A percentile compares a stretch with the other conserved stretches of the same genome.
These are phyloP conservation scores for Crataegus laevigata DNA, from an alignment of 306 rosid species.

Conservation along the genomic window DNA sequence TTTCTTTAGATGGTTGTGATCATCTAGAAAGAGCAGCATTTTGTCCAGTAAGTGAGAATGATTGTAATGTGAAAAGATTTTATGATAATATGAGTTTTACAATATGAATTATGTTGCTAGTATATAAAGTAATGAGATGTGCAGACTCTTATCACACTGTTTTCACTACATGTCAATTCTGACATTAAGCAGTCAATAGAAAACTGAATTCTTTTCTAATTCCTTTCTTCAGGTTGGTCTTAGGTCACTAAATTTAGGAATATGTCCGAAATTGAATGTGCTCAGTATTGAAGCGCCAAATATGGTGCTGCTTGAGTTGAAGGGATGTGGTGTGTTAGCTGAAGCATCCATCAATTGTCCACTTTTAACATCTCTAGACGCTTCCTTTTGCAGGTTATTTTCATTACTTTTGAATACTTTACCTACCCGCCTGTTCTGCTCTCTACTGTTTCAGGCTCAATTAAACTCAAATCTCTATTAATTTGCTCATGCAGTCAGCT, in stretches of 20 bases:
- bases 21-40: slow-evolving; percentile 82
- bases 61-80: neutral
- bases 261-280: slow-evolving; percentile 78
- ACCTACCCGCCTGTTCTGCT: neutral
- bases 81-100: neutral
- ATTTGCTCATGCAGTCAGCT: slow-evolving; percentile 62
- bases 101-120: neutral
- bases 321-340: slow-evolving; percentile 91
- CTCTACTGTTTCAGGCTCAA: neutral
- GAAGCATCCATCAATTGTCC: slow-evolving; percentile 92
- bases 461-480: slow-evolving; percentile 20
- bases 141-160: neutral
- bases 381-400: slow-evolving; percentile 92
- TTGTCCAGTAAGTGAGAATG: slow-evolving; percentile 67
- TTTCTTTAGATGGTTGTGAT: slow-evolving; percentile 94
- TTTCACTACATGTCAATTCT: neutral
- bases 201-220: neutral
- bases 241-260: slow-evolving; percentile 79
- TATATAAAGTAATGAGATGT: neutral
- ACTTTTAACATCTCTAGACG: slow-evolving; percentile 78
- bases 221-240: slow-evolving; percentile 73
- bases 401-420: slow-evolving; percentile 8
- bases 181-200: neutral
- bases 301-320: slow-evolving; percentile 87
- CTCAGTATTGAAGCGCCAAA: slow-evolving; percentile 65